These are phyloP conservation scores for Moniliella sp. DNA, from an alignment of 1,284 basidiomycete genomes.

Conservation along the genomic window DNA sequence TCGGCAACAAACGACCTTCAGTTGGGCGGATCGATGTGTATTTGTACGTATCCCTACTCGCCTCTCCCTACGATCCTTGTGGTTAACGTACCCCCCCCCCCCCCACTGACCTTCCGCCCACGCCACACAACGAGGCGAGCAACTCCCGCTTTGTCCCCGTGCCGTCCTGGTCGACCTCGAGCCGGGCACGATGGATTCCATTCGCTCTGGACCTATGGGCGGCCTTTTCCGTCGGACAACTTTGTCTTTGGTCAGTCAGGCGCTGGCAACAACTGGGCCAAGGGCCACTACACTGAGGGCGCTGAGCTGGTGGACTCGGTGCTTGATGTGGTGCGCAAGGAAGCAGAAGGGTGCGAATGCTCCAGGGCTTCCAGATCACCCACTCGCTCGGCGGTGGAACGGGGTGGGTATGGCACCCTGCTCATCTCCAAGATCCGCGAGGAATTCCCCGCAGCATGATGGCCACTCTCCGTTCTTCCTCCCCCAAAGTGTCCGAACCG, in stretches of 20 bases:
- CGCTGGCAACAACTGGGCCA: conserved; percentile 82
- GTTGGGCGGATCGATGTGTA: conserved; percentile 61
- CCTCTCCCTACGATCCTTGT: too few relatives aligned
- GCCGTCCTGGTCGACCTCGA: conserved; percentile 81
- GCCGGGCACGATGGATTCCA: conserved; percentile 59
- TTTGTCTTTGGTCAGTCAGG: conserved; percentile 45
- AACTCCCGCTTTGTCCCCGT: too few relatives aligned
- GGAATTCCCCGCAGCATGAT: conserved; percentile 51
- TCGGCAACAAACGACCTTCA: conserved; percentile 79
- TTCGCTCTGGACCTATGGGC: conserved; percentile 48
- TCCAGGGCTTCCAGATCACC: conserved; percentile 80
- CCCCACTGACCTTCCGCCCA: too few relatives aligned
- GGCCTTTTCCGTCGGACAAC: conserved; percentile 68
- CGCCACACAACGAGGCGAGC: too few relatives aligned
- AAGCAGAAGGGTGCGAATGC: conserved; percentile 55
- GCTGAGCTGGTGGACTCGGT: conserved; percentile 76
- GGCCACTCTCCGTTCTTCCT: conserved; percentile 70
- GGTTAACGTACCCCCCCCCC: too few relatives aligned
- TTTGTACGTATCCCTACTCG: conserved; percentile 33
- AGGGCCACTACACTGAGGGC: conserved; percentile 39
- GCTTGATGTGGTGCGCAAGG: conserved; percentile 39
- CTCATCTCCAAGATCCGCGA: conserved; percentile 33
- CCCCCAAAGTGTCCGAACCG: conserved; percentile 87
- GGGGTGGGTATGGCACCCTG: conserved; percentile 22
- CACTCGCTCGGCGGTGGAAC: conserved; percentile 78